Evolutionary conservation across 2,329 filamentous ascomycete species (phyloP).

Genomic region (Aspergillus puulaauensis): DNA sequence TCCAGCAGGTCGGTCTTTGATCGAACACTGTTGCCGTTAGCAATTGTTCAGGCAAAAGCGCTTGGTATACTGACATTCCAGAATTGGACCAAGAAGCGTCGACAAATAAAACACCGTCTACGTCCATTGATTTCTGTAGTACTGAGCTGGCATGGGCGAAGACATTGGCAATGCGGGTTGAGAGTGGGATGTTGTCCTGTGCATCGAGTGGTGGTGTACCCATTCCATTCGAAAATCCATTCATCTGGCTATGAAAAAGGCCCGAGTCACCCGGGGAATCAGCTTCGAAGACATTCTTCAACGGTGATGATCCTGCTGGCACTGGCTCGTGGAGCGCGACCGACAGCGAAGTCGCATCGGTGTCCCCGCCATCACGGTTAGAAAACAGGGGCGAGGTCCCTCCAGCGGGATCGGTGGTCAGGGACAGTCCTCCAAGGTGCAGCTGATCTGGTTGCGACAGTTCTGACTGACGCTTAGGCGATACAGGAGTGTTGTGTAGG

Average conservation of each 20-base stretch:
- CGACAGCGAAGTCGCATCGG: background rate
- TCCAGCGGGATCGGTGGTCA: background rate
- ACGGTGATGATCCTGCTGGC: too few species aligned
- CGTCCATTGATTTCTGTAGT: slow-evolving; percentile 40
- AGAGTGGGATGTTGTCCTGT: slow-evolving; percentile 10
- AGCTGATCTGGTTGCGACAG: background rate
- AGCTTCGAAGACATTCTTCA: background rate
- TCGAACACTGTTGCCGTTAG: background rate
- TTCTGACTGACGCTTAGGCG: background rate
- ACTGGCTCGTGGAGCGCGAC: background rate
- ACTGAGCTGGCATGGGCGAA: slow-evolving; percentile 46
- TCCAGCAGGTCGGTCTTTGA: background rate
- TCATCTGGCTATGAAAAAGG: background rate
- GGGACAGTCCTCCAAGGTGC: background rate
- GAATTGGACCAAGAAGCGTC: slow-evolving; percentile 19
- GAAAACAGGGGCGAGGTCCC: background rate
- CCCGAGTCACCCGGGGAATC: background rate
- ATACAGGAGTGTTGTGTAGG: background rate
- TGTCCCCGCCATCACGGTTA: background rate
- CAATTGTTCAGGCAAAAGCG: background rate
- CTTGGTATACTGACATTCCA: slow-evolving; percentile 17
- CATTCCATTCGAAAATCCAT: slow-evolving; percentile 8
- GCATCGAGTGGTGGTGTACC: slow-evolving; percentile 14
- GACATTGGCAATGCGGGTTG: slow-evolving; percentile 21
- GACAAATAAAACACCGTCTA: slow-evolving; percentile 37